Base-by-base conservation (phyloP, 371 early-diverging fungal species). In the Fennellomyces sp. region DNA sequence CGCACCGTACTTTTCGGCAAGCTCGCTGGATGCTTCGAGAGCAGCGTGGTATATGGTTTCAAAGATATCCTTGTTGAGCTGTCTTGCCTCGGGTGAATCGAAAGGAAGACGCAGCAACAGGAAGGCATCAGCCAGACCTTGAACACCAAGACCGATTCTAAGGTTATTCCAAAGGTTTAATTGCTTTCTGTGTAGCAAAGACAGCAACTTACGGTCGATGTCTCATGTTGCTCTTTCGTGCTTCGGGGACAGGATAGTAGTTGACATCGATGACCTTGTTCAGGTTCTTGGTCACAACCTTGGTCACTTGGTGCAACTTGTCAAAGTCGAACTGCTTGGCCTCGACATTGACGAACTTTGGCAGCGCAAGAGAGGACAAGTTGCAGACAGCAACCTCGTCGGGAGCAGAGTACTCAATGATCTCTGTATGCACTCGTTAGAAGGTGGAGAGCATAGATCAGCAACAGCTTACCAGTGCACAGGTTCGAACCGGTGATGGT, bases 371-470 rank as follows among this genome's bases (percentile, higher is more conserved):
- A 21, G 96, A 95, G 10, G 98, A 99, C 66, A 99, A 72, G 76
- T 99, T 99, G 88, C 99, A 99, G 30, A 99, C 99, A 42, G 99
- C 99, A 3, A 97, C 93, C 72, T 98, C 99, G 69, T 98, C 97
- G 41, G 94, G 90, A 13, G 86, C 75, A 3, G 97, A 92, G 86
- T 97, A 98, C 73, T 99, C 94, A 45, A 99, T 90, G 68, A 99
- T 97, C 69, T 99, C 95, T 58, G 7, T 33, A 8, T 33, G 13
- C 35, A 33, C 35, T 8, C 6, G 35, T 33, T 6, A 33, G 35
- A 6, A n/a, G n/a, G n/a, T n/a, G n/a, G 29, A 19, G 21, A 8
- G 25, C 13, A 52, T 26, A 31, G 10, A 26, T 2, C 26, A 31
- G 4, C 29, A 19, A 30, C 30, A 48, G 29, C 33, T 52, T 58